phyloP scores from a whole-genome alignment of 2,329 filamentous ascomycete species.

The Alternaria triticina region DNA sequence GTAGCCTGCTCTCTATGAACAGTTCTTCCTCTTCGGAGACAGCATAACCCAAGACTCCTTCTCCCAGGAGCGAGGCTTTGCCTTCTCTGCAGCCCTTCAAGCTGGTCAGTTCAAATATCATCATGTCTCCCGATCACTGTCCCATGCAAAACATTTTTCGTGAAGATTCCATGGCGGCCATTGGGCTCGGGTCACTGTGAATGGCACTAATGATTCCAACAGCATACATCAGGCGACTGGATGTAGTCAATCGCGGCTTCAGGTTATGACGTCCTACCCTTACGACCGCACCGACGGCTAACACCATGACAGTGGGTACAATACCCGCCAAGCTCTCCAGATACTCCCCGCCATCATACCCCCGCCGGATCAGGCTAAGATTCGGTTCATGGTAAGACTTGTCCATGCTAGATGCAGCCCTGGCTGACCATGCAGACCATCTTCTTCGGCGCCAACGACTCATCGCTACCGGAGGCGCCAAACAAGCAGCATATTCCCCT shows the following conservation, averaged over 20 bases:
- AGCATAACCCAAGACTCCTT: slow-evolving; percentile 78
- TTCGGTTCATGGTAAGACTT: slow-evolving; percentile 68
- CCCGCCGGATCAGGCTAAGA: slow-evolving; percentile 63
- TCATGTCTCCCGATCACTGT: background rate
- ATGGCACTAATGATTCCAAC: slow-evolving; percentile 9
- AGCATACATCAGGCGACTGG: slow-evolving; percentile 79
- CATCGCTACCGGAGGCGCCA: slow-evolving; percentile 67
- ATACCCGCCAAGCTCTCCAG: slow-evolving; percentile 74
- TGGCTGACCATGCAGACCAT: slow-evolving; percentile 63
- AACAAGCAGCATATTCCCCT: slow-evolving; percentile 79
- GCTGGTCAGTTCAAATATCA: slow-evolving; percentile 59
- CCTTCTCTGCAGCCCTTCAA: slow-evolving; percentile 74
- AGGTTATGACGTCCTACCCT: slow-evolving; percentile 53
- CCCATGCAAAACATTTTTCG: slow-evolving; percentile 3
- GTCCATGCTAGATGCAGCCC: background rate
- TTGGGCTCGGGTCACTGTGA: background rate
- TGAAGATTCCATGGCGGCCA: background rate
- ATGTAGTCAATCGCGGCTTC: slow-evolving; percentile 88
- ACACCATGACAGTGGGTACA: slow-evolving; percentile 70
- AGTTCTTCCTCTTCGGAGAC: slow-evolving; percentile 82
- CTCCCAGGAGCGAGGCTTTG: slow-evolving; percentile 70
- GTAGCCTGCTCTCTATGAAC: slow-evolving; percentile 46
- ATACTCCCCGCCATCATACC: slow-evolving; percentile 75
- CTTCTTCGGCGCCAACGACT: slow-evolving; percentile 91
- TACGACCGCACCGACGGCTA: slow-evolving; percentile 1